These are phyloP conservation scores for Lagenidium giganteum DNA, from an alignment of 352 stramenopile genomes.

Conservation along the genomic window DNA sequence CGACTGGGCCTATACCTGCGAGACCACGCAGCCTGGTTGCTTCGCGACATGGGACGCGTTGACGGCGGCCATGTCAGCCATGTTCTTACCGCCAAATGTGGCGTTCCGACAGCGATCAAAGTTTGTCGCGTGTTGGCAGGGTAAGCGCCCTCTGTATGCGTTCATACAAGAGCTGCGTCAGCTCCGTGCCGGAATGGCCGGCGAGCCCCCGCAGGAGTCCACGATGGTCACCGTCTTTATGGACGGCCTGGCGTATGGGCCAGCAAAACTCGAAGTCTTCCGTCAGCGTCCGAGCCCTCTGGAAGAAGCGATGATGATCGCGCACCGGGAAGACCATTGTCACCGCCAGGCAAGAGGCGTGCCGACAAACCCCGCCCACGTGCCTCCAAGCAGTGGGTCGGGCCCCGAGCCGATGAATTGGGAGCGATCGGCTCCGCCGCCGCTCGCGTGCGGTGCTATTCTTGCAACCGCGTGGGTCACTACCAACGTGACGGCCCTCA, in stretches of 20 bases:
- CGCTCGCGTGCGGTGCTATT: too few relatives aligned
- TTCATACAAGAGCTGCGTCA: constrained; percentile 18
- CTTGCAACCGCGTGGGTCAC: background rate
- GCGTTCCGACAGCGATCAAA: constrained; percentile 10
- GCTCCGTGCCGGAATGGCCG: constrained; percentile 3
- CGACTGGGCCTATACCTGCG: constrained; percentile 11
- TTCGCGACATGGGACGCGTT: constrained; percentile 6
- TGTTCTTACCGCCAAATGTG: constrained; percentile 17
- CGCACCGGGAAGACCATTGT: too few relatives aligned
- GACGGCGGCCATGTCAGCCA: background rate
- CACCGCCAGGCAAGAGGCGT: too few relatives aligned
- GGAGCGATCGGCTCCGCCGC: background rate
- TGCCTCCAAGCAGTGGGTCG: too few relatives aligned
- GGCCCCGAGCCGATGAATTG: too few relatives aligned
- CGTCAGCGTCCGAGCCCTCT: background rate
- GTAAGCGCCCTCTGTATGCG: constrained; percentile 7
- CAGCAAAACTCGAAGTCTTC: constrained; percentile 3
- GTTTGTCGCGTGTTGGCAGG: constrained; percentile 18
- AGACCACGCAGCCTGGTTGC: constrained; percentile 6
- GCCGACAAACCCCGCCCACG: too few relatives aligned
- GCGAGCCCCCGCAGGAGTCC: background rate
- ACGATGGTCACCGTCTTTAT: constrained; percentile 6
- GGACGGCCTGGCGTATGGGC: background rate
- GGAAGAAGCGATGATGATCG: too few relatives aligned
- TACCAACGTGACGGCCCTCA: too few relatives aligned